Conservation (phyloP, 352 stramenopile genomes). For the Pythium plurisporium region DNA sequence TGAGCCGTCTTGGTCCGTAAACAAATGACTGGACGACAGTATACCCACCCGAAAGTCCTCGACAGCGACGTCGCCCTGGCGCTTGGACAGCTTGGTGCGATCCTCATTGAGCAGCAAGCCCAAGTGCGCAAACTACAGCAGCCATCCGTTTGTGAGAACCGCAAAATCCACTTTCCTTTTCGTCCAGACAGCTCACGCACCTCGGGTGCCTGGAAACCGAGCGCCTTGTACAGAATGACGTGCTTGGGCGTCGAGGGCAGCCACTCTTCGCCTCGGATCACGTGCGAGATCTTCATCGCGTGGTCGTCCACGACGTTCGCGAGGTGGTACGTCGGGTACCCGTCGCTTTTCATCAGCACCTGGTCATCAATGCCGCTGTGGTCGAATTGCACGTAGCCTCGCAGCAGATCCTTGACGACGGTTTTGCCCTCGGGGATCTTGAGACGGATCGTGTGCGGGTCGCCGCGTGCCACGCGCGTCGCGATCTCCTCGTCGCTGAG, state of each 20-base stretch:
- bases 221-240: slow-evolving; percentile 85
- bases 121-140: slow-evolving; percentile 80
- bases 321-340: slow-evolving; percentile 91
- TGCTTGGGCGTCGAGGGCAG: slow-evolving; percentile 90
- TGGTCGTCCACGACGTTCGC: slow-evolving; percentile 96
- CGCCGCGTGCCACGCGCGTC: slow-evolving; percentile 81
- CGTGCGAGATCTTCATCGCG: slow-evolving; percentile 96
- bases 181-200: slow-evolving; percentile 25
- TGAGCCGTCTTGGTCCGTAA: too few relatives aligned
- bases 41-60: slow-evolving; percentile 94
- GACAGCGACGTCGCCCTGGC: slow-evolving; percentile 96
- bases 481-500: slow-evolving; percentile 87
- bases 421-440: slow-evolving; percentile 92
- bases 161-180: neutral
- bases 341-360: slow-evolving; percentile 92
- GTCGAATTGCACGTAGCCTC: slow-evolving; percentile 91
- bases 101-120: slow-evolving; percentile 96
- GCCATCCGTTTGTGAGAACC: neutral
- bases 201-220: slow-evolving; percentile 67
- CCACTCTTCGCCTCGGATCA: slow-evolving; percentile 96
- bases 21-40: too few relatives aligned
- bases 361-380: slow-evolving; percentile 89
- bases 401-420: slow-evolving; percentile 95
- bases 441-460: slow-evolving; percentile 92
- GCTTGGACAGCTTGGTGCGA: slow-evolving; percentile 97